These are phyloP conservation scores for Rubroboletus pulcherrimus DNA, from an alignment of 768 basidiomycete species.

Conservation along the genomic window DNA sequence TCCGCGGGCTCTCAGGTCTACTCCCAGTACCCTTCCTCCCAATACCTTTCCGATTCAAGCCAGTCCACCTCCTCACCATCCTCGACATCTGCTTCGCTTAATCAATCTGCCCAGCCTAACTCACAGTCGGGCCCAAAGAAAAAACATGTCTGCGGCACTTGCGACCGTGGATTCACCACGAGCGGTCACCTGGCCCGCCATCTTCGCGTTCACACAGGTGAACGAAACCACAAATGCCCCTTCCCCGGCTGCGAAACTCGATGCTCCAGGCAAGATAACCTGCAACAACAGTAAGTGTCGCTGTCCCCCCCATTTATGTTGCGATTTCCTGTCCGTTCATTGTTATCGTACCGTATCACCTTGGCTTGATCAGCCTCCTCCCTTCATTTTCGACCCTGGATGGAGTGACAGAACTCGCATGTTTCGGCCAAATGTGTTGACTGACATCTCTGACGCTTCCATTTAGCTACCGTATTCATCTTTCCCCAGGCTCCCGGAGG, in stretches of 20 bases:
- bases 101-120: not conserved
- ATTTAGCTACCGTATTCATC: constrained; percentile 71
- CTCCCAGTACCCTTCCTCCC: constrained; percentile 19
- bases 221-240: constrained; percentile 88
- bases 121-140: constrained; percentile 22
- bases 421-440: not conserved
- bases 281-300: constrained; percentile 41
- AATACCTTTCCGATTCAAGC: constrained; percentile 28
- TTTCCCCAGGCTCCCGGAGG: constrained; percentile 74
- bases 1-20: constrained; percentile 11
- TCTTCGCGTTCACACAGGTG: constrained; percentile 87
- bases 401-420: constrained; percentile 7
- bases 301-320: not conserved
- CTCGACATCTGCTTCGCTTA: not conserved
- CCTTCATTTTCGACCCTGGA: constrained; percentile 15
- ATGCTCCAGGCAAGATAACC: constrained; percentile 87
- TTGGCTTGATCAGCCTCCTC: constrained; percentile 1
- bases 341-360: not conserved
- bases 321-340: not conserved
- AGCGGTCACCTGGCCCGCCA: constrained; percentile 87
- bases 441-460: constrained; percentile 12
- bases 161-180: constrained; percentile 80
- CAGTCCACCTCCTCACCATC: constrained; percentile 17
- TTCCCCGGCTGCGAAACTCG: constrained; percentile 94
- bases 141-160: constrained; percentile 64